Percentiles rank a stretch among this genome's conserved stretches.
These are phyloP conservation scores for Coniferiporia weirii DNA, from an alignment of 1,284 basidiomycete genomes.

Conservation along the genomic window DNA sequence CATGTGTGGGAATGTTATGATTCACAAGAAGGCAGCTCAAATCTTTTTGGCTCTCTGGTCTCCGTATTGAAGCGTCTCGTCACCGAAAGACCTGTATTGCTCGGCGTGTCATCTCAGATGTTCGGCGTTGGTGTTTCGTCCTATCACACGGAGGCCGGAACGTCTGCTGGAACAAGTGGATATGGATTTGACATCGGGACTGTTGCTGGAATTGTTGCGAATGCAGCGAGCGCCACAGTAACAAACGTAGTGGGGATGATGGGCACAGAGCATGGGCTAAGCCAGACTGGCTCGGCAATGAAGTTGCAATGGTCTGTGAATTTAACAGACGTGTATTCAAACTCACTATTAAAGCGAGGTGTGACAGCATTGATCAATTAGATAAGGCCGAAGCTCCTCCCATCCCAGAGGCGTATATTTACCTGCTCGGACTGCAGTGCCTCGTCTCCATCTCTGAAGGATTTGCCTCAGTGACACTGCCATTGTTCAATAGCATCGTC, in stretches of 20 bases:
- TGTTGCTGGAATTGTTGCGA: constrained; percentile 79
- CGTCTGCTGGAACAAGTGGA: constrained; percentile 20
- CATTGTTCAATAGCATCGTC: constrained; percentile 63
- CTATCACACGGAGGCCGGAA: constrained; percentile 31
- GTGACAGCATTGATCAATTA: constrained; percentile 83
- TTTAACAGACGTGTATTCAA: constrained; percentile 1
- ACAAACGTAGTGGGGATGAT: constrained; percentile 71
- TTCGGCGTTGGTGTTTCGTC: constrained; percentile 63
- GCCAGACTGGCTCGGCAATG: constrained; percentile 67
- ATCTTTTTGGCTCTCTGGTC: constrained; percentile 77
- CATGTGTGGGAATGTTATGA: constrained; percentile 82
- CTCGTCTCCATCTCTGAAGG: constrained; percentile 86
- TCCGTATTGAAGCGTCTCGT: constrained; percentile 78
- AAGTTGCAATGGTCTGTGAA: constrained; percentile 74
- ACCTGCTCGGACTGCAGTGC: constrained; percentile 87
- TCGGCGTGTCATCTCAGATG: constrained; percentile 79
- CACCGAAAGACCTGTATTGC: constrained; percentile 79
- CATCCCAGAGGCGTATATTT: constrained; percentile 90
- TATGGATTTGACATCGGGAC: constrained; percentile 62
- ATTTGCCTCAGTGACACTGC: constrained; percentile 69
- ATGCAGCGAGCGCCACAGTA: constrained; percentile 75
- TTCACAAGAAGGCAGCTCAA: constrained; percentile 52
- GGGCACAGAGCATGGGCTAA: constrained; percentile 60
- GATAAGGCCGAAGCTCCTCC: constrained; percentile 93
- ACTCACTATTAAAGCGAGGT: constrained; percentile 3